A percentile compares a stretch with the other conserved stretches of the same genome.
These are phyloP conservation scores for Aspergillus sojae DNA, from an alignment of 2,329 filamentous ascomycete genomes.

Conservation along the genomic window DNA sequence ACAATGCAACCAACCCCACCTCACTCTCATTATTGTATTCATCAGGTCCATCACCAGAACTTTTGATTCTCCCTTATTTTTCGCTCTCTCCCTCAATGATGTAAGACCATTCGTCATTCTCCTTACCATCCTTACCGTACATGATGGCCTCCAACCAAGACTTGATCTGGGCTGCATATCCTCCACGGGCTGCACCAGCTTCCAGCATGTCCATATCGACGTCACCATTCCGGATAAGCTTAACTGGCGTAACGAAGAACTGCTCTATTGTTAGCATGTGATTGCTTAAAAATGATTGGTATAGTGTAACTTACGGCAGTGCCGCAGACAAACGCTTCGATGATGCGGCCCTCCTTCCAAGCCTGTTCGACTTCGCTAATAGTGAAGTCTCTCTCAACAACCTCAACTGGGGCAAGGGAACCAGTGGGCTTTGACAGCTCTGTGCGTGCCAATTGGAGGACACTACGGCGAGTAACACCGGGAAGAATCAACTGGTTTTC, in stretches of 20 bases:
- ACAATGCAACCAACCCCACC: conserved; percentile 1
- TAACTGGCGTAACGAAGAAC: conserved; percentile 73
- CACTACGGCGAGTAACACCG: conserved; percentile 81
- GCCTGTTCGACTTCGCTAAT: conserved; percentile 78
- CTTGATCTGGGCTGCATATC: conserved; percentile 57
- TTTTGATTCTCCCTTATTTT: conserved; percentile 18
- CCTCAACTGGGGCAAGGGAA: conserved; percentile 69
- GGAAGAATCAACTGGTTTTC: conserved; percentile 83
- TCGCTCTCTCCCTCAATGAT: conserved; percentile 63
- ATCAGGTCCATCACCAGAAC: neutral
- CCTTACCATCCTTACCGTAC: conserved; percentile 70
- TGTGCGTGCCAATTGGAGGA: conserved; percentile 71
- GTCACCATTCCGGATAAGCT: conserved; percentile 68
- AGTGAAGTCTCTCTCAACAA: conserved; percentile 81
- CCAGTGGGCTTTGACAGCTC: conserved; percentile 55
- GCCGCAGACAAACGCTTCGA: conserved; percentile 85
- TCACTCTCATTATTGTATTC: neutral
- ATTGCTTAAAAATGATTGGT: neutral
- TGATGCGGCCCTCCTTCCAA: conserved; percentile 70
- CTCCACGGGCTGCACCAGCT: conserved; percentile 31
- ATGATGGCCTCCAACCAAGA: conserved; percentile 71
- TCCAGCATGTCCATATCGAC: conserved; percentile 60
- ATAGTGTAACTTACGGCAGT: conserved; percentile 69
- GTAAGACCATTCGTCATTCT: conserved; percentile 70
- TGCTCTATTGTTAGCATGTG: conserved; percentile 33